These are phyloP conservation scores for Dacryopinax spathularia DNA, from an alignment of 768 basidiomycete genomes.

Conservation along the genomic window DNA sequence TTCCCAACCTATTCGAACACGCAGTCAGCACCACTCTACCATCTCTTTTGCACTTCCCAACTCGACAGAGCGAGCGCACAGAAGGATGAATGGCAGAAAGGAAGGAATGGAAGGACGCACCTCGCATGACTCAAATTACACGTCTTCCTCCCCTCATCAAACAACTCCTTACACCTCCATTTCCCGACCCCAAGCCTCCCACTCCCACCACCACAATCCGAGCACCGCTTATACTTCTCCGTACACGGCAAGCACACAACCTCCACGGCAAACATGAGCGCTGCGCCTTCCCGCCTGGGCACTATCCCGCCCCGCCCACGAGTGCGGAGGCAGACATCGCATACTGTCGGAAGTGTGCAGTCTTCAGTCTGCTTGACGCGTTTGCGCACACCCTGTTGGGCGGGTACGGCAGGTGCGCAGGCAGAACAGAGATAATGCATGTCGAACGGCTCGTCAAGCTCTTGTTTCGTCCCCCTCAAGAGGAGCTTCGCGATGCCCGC, in stretches of 20 bases:
- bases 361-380: conserved; percentile 10
- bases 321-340: conserved; percentile 10
- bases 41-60: no score
- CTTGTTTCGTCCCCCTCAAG: conserved; percentile 7
- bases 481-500: conserved; percentile 7
- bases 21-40: no score
- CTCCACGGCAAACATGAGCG: conserved; percentile 6
- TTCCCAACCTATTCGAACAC: conserved; percentile 7
- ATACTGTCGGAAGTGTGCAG: conserved; percentile 7
- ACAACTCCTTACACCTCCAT: conserved; percentile 10
- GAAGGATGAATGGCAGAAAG: neutral
- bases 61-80: no score
- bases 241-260: conserved; percentile 8
- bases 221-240: conserved; percentile 10
- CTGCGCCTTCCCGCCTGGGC: neutral
- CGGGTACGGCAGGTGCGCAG: conserved; percentile 2
- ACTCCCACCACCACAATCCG: conserved; percentile 9
- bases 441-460: conserved; percentile 5
- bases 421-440: conserved; percentile 5
- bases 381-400: conserved; percentile 4
- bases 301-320: conserved; percentile 9
- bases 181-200: conserved; percentile 9
- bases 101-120: neutral
- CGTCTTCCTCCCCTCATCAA: conserved; percentile 11
- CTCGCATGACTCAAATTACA: conserved; percentile 8